Evolutionary conservation across 441 rosid genomes (phyloP).

Genomic region (Adansonia madagascariensis): DNA sequence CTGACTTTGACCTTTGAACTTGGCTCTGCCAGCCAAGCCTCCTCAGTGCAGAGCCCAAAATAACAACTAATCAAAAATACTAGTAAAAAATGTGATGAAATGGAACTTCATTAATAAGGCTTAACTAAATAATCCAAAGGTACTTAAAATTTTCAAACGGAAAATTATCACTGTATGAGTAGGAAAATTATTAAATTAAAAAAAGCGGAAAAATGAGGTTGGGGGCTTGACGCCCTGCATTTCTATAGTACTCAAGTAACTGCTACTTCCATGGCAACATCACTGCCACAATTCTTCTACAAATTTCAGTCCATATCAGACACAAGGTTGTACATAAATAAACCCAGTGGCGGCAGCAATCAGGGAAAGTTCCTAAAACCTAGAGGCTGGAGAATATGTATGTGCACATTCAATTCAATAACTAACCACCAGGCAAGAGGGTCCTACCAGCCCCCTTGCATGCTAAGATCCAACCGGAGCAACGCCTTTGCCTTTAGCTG

Average conservation of each 20-base stretch:
- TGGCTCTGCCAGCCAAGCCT: neutral
- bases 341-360: slow-evolving; percentile 26
- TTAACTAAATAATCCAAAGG: neutral
- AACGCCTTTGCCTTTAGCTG: slow-evolving; percentile 71
- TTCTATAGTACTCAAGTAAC: neutral
- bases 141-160: neutral
- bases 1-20: neutral
- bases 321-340: slow-evolving; percentile 27
- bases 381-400: slow-evolving; percentile 24
- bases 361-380: slow-evolving; percentile 34
- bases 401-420: slow-evolving; percentile 45
- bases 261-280: slow-evolving; percentile 34
- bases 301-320: slow-evolving; percentile 27
- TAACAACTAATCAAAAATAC: neutral
- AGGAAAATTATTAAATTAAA: neutral
- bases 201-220: neutral
- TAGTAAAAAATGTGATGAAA: neutral
- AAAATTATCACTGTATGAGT: neutral
- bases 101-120: neutral
- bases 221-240: neutral
- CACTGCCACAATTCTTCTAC: slow-evolving; percentile 21
- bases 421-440: slow-evolving; percentile 21
- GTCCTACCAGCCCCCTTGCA: slow-evolving; percentile 29
- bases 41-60: neutral
- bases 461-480: slow-evolving; percentile 85